Conservation (phyloP, 2,329 filamentous ascomycete species). For the Nemania abortiva region DNA sequence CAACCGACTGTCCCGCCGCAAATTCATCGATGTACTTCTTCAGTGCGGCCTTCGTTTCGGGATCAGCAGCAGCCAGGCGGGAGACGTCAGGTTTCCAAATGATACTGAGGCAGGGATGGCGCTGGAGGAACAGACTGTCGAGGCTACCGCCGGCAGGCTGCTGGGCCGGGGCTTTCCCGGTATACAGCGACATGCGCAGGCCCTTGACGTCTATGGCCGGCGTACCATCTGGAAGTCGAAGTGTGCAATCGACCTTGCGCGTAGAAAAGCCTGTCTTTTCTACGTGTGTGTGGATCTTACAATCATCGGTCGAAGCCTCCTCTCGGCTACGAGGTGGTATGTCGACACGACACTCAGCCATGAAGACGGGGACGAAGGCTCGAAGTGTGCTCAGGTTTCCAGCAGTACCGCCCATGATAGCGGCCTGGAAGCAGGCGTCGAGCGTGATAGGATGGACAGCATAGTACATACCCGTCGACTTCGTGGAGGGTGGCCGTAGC, state of each 20-base stretch:
- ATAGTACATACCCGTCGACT: neutral
- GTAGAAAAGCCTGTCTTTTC: conserved; percentile 8
- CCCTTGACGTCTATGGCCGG: neutral
- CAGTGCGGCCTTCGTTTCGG: neutral
- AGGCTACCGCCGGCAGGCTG: neutral
- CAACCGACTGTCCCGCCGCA: neutral
- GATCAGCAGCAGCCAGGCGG: neutral
- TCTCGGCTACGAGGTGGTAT: neutral
- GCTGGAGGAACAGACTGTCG: neutral
- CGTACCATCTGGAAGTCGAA: neutral
- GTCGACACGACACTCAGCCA: neutral
- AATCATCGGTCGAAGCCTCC: neutral
- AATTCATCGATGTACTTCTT: neutral
- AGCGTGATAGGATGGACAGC: conserved; percentile 28
- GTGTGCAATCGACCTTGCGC: neutral
- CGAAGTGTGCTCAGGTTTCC: conserved; percentile 2
- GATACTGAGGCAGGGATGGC: conserved; percentile 14
- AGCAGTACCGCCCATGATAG: conserved; percentile 7
- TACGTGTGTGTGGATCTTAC: neutral
- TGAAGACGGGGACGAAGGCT: conserved; percentile 21
- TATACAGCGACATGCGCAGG: neutral
- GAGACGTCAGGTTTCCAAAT: conserved; percentile 27
- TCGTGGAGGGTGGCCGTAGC: neutral
- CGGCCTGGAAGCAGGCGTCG: conserved; percentile 25
- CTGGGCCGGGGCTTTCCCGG: neutral